Base-by-base conservation (phyloP, 352 stramenopile species). In the Pythium sukuiense region DNA sequence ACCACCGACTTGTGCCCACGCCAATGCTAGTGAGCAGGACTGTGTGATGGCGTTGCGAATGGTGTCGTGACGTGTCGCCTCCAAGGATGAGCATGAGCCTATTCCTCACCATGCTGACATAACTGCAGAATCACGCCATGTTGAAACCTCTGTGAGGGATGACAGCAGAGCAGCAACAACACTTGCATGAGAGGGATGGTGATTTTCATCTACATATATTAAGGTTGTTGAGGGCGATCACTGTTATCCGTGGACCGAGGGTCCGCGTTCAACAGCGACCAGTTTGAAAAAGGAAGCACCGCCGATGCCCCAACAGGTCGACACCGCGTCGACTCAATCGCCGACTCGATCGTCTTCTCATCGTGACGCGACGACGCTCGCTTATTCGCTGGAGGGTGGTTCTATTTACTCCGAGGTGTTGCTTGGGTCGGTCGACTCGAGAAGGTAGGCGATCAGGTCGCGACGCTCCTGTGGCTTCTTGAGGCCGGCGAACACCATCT, bases 401-500 rank as follows among this genome's bases (percentile, higher is more conserved):
- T 69, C 61, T 73, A 69, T 67, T 73, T 73, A 73, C 45, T 73
- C 67, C 48, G 70, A 77, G 53, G 71, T 75, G 76, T 74, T 76
- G 72, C 70, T 83, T 35, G 73, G 76, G 74, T 80, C 70, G 66
- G 46, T 70, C 52, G 90, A 72, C 61, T 96, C 76, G 79, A 99
- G 97, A 50, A 99, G 83, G 92, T 99, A 99, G 39, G 97, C 96
- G 71, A 99, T 99, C 63, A 99, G 87, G 78, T 99, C 95, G 35
- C 97, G 92, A 62, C 98, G 92, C 74, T 99, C 98, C 54, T 87
- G 72, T 29, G 93, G 85, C 89, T 99, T 99, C 92, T 99, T 99
- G 61, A 99, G 85, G 74, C 98, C 98, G 26, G 98, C 98, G 70
- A 99, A 99, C 48, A 99, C 96, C 98, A 99, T 99, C 89, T 99